Base-by-base conservation (phyloP, 176 grass and related monocot genomes). In the Oryza glaberrima region DNA sequence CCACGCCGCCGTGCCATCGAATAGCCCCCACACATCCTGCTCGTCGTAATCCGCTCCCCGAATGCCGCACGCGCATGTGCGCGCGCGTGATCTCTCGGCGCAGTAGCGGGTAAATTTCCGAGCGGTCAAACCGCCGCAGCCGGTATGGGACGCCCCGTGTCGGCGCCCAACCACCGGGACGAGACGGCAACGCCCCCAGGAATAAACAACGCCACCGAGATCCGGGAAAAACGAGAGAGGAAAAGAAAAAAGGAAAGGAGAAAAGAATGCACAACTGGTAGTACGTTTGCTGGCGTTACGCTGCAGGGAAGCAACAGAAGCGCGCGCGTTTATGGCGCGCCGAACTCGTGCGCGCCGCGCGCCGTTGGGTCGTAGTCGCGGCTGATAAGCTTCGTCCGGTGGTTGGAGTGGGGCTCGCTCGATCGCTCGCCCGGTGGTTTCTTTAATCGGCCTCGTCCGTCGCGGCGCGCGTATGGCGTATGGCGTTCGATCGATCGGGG, bases 61-160 rank as follows among this genome's bases (percentile, higher is more conserved):
- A 51, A 7, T 4, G 2, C 30, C 73, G 11, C 28, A 35, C 26
- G 76, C 16, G 51, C 68, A 13, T 4, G 2, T 47, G 76, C 16
- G 63, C 40, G 73, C 11, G 12, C 3, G 40, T 4, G 36, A 5
- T 38, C 36, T 7, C 36, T 38, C 36, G 5, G 36, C 36, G 36
- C 51, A 5, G 52, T 58, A 20, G 52, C 2, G 11, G 11, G 56
- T 61, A 10, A 22, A 61, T 23, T 61, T 7, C 58, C 58, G 30
- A 63, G 58, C 58, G 58, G 58, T 63, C 58, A 63, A 63, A 63
- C 58, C 20, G 58, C 58, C 58, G 58, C 58, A 63, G 23, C 58
- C n/a, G 58, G 58, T 22, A 63, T 23, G 20, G 20, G n/a, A 32
- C 20, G 8, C 19, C 17, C 13, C 54, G 58, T n/a, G 58, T 63